A percentile compares a stretch with the other conserved stretches of the same genome.
phyloP scores from a whole-genome alignment of 768 basidiomycete species.

The Termitomyces sp. region DNA sequence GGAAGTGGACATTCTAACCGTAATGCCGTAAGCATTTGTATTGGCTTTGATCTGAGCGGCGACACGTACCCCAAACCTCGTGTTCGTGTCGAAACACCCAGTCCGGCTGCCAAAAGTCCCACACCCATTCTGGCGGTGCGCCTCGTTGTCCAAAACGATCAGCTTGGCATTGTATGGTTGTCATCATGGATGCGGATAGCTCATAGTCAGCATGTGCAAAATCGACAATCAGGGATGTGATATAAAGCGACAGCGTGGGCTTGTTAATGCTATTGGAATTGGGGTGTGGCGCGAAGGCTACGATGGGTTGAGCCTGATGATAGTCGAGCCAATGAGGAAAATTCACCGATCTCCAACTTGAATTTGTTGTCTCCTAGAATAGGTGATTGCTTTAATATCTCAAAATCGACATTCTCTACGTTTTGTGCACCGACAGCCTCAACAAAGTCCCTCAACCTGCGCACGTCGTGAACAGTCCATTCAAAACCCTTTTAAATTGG shows the following conservation, averaged over 20 bases:
- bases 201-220: slow-evolving; percentile 55
- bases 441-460: slow-evolving; percentile 50
- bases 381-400: slow-evolving; percentile 59
- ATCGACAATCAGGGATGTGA: slow-evolving; percentile 62
- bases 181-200: slow-evolving; percentile 61
- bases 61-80: slow-evolving; percentile 64
- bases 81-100: slow-evolving; percentile 66
- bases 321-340: not conserved
- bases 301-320: not conserved
- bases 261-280: slow-evolving; percentile 20
- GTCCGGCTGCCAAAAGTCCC: slow-evolving; percentile 67
- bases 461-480: slow-evolving; percentile 58
- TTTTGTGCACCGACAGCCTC: slow-evolving; percentile 32
- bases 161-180: slow-evolving; percentile 63
- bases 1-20: slow-evolving; percentile 58
- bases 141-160: slow-evolving; percentile 56
- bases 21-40: not conserved
- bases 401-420: slow-evolving; percentile 43
- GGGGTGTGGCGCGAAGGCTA: slow-evolving; percentile 19
- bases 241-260: slow-evolving; percentile 52
- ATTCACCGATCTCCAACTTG: slow-evolving; percentile 65
- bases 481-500: slow-evolving; percentile 53
- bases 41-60: not conserved
- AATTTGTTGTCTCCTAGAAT: slow-evolving; percentile 64
- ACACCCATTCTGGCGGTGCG: slow-evolving; percentile 65